phyloP scores from a whole-genome alignment of 2,329 filamentous ascomycete species.

The Chalara sp. region DNA sequence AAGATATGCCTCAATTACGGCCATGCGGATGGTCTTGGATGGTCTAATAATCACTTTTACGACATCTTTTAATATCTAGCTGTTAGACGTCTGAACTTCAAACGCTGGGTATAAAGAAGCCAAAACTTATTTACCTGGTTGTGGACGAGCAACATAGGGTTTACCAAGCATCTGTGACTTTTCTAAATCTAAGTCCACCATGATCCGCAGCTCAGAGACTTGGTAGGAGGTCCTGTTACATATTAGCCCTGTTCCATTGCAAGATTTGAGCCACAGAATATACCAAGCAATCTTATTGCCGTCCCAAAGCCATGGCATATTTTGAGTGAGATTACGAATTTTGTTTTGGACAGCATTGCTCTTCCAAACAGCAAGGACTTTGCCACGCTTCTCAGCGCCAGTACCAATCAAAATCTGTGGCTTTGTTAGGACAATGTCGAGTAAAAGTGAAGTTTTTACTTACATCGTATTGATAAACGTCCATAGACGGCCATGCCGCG shows the following conservation, averaged over 20 bases:
- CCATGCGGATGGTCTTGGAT: constrained; percentile 64
- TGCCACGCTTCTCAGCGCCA: constrained; percentile 51
- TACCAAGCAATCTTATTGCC: constrained; percentile 83
- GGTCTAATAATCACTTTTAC: constrained; percentile 57
- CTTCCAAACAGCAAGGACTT: constrained; percentile 73
- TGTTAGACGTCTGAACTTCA: too few relatives aligned
- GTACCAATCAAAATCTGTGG: constrained; percentile 59
- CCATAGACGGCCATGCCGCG: constrained; percentile 46
- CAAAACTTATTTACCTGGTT: too few relatives aligned
- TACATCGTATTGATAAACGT: constrained; percentile 81
- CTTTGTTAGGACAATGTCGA: constrained; percentile 4
- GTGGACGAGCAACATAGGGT: too few relatives aligned
- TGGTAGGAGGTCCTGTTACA: constrained; percentile 28
- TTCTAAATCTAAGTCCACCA: constrained; percentile 62
- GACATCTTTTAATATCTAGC: constrained; percentile 25
- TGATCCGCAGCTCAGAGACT: constrained; percentile 45
- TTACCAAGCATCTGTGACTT: too few relatives aligned
- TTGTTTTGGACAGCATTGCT: constrained; percentile 50
- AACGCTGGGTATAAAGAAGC: too few relatives aligned
- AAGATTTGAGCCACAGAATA: constrained; percentile 17
- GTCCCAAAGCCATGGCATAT: constrained; percentile 62
- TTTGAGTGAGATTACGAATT: constrained; percentile 38
- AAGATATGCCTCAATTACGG: constrained; percentile 60
- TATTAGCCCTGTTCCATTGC: constrained; percentile 3
- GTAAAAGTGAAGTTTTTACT: not conserved